A percentile compares a stretch with the other conserved stretches of the same genome.
phyloP scores from a whole-genome alignment of 495 filamentous ascomycete genomes.

The Penicillium turbatum region DNA sequence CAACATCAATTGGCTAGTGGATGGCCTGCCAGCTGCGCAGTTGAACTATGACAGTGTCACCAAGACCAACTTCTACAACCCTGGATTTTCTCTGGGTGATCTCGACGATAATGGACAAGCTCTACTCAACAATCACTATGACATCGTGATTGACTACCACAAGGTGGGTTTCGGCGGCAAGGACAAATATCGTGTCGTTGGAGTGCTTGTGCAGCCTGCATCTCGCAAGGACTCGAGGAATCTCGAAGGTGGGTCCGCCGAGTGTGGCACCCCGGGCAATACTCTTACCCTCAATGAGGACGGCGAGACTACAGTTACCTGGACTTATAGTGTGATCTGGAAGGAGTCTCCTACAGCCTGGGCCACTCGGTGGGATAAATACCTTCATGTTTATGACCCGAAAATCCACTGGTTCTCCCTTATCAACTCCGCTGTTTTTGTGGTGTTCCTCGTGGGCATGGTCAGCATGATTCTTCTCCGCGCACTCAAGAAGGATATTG shows the following conservation, averaged over 20 bases:
- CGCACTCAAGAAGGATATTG: conserved; percentile 88
- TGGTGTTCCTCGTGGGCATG: conserved; percentile 84
- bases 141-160: conserved; percentile 93
- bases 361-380: conserved; percentile 98
- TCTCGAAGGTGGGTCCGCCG: conserved; percentile 50
- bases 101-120: conserved; percentile 52
- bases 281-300: conserved; percentile 62
- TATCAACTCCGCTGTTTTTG: conserved; percentile 89
- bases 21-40: conserved; percentile 88
- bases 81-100: conserved; percentile 81
- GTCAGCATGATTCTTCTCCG: conserved; percentile 84
- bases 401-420: conserved; percentile 98
- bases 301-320: conserved; percentile 65
- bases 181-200: conserved; percentile 79
- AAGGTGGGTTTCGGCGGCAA: conserved; percentile 52
- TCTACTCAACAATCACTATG: conserved; percentile 85
- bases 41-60: conserved; percentile 68
- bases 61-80: conserved; percentile 71
- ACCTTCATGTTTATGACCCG: conserved; percentile 90
- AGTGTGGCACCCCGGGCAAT: conserved; percentile 52
- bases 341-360: conserved; percentile 71
- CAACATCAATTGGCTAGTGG: conserved; percentile 91
- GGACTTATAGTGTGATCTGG: conserved; percentile 92
- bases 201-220: conserved; percentile 76
- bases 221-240: conserved; percentile 60